phyloP scores from a whole-genome alignment of 768 basidiomycete genomes.

The Mycena floridula region DNA sequence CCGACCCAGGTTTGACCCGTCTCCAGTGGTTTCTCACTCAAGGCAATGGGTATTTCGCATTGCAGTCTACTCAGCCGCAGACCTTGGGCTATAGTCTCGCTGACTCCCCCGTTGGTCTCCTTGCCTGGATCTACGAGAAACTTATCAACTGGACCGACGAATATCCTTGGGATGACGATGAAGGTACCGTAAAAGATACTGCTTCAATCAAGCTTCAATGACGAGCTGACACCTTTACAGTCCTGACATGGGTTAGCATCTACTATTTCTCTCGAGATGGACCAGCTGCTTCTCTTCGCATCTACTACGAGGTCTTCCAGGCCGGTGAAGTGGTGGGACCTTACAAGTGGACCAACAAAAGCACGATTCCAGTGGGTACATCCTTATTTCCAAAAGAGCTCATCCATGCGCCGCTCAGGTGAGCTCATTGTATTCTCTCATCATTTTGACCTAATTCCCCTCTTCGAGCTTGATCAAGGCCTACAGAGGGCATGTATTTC shows the following conservation, averaged over 20 bases:
- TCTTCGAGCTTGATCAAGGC: too few relatives aligned
- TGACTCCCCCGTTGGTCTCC: constrained; percentile 36
- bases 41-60: constrained; percentile 17
- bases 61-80: constrained; percentile 26
- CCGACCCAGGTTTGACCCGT: constrained; percentile 4
- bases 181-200: too few relatives aligned
- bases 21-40: neutral
- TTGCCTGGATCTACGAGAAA: constrained; percentile 41
- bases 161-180: constrained; percentile 54
- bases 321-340: constrained; percentile 8
- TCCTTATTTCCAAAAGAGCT: constrained; percentile 51
- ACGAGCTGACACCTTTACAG: too few relatives aligned
- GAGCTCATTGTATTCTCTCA: too few relatives aligned
- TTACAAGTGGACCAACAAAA: constrained; percentile 1
- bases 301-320: constrained; percentile 56
- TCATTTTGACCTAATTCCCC: too few relatives aligned
- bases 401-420: neutral
- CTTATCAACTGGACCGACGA: constrained; percentile 40
- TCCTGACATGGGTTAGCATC: constrained; percentile 54
- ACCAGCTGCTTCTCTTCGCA: constrained; percentile 50
- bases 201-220: too few relatives aligned
- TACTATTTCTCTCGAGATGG: constrained; percentile 56
- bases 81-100: constrained; percentile 32
- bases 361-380: constrained; percentile 39
- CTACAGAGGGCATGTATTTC: too few relatives aligned